These are phyloP conservation scores for Blastobotrys raffinosifermentans DNA, from an alignment of 1,139 yeast species.

Conservation along the genomic window DNA sequence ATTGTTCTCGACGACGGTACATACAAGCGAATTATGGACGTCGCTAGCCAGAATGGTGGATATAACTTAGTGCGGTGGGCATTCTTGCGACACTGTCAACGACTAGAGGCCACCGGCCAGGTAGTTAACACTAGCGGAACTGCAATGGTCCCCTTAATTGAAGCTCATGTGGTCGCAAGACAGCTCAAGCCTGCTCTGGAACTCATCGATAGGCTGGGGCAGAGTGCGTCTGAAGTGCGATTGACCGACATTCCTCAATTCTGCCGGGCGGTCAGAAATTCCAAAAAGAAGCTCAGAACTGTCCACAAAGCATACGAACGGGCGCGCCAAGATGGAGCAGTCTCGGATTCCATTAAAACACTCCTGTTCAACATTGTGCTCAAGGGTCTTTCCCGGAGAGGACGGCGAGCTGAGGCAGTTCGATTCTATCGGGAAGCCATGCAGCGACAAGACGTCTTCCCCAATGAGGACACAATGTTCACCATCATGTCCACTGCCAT, in stretches of 20 bases:
- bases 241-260: conserved; percentile 20
- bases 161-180: conserved; percentile 22
- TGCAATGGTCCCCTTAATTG: conserved; percentile 23
- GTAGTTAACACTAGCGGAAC: not conserved
- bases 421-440: conserved; percentile 16
- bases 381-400: conserved; percentile 11
- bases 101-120: not conserved
- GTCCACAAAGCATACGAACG: conserved; percentile 50
- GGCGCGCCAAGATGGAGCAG: conserved; percentile 13
- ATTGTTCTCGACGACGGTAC: conserved; percentile 29
- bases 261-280: conserved; percentile 12
- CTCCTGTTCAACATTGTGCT: conserved; percentile 25
- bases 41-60: conserved; percentile 25
- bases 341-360: conserved; percentile 20
- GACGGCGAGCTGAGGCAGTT: conserved; percentile 7
- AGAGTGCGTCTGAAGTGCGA: conserved; percentile 18
- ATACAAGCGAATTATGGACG: conserved; percentile 24
- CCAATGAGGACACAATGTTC: conserved; percentile 26
- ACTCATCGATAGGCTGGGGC: conserved; percentile 20
- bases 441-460: conserved; percentile 15
- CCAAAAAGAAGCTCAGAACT: conserved; percentile 47
- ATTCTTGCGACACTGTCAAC: conserved; percentile 19
- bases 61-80: conserved; percentile 28
- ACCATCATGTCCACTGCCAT: conserved; percentile 15
- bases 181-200: conserved; percentile 15